Percentiles rank a stretch among this genome's conserved stretches.
Evolutionary conservation across 345 rosid species (phyloP).

Genomic region (sweet orange (Citrus sinensis)): DNA sequence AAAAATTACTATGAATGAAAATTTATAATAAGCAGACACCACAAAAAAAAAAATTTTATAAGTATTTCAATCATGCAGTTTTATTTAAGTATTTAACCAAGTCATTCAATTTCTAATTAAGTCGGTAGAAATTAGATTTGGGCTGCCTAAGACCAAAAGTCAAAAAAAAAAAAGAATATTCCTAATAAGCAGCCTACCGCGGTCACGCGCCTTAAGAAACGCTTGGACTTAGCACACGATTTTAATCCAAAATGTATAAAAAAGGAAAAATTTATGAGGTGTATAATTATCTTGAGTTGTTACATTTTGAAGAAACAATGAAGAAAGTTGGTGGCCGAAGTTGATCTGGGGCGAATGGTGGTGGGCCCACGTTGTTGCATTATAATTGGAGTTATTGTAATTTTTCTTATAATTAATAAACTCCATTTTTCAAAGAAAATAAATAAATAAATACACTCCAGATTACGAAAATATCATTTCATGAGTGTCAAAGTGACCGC

Average conservation of each 20-base stretch:
- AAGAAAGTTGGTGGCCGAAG: conserved; percentile 25
- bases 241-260: too few species aligned
- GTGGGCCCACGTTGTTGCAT: conserved; percentile 13
- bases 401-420: neutral
- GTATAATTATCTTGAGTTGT: neutral
- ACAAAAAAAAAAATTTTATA: too few species aligned
- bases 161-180: too few species aligned
- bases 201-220: neutral
- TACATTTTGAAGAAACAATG: neutral
- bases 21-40: too few species aligned
- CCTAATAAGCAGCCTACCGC: neutral
- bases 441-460: neutral
- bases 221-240: neutral
- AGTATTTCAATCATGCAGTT: too few species aligned
- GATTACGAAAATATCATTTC: neutral
- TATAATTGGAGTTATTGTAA: neutral
- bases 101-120: too few species aligned
- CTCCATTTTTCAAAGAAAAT: neutral
- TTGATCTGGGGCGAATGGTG: conserved; percentile 23
- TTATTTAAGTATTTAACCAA: too few species aligned
- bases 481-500: neutral
- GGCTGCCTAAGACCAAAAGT: too few species aligned
- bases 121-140: too few species aligned
- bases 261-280: neutral
- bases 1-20: too few species aligned